Base-by-base conservation (phyloP, 257 asterid genomes). In the Voacanga thouarsii region DNA sequence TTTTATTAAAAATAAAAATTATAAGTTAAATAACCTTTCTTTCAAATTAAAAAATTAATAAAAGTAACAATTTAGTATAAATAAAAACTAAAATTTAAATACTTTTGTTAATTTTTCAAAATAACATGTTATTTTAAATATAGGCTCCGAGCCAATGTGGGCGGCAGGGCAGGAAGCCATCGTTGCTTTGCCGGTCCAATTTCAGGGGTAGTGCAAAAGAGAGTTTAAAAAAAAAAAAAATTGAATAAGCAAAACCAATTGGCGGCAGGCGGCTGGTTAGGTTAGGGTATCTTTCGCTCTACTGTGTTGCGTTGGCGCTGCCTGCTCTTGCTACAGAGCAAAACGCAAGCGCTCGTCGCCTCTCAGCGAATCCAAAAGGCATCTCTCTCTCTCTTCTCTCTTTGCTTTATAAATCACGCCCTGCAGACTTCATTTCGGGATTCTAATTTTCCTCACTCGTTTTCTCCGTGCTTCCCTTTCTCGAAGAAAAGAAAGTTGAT, bases 341-440 rank as follows among this genome's bases (percentile, higher is more conserved):
- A 23, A 60, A 19, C 47, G 12, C 28, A 7, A 21, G 43, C 71
- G 3, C 61, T 60, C 3, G 23, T 49, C 60, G 78, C 33, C 78
- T 83, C 65, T 69, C 80, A 16, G 16, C 26, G 74, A 74, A 60
- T 80, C 81, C 75, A 80, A 77, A 78, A 80, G 81, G 74, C 79
- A 75, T 68, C 72, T 71, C 12, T 16, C 18, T 77, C n/a, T 49
- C 16, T 39, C 6, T 11, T 37, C 49, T 12, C 5, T 0, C 68
- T 30, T 61, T n/a, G n/a, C 71, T 71, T 24, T 51, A 53, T 73
- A 72, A 55, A 71, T 56, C 12, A 37, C 24, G 26, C 21, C 33
- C 15, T 47, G 30, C 72, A 6, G 61, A 11, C 10, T 28, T 55
- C 26, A 4, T 3, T 23, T 28, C 43, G 5, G 41, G n/a, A 14